phyloP scores from a whole-genome alignment of 2,329 filamentous ascomycete species.

The Capronia coronata region DNA sequence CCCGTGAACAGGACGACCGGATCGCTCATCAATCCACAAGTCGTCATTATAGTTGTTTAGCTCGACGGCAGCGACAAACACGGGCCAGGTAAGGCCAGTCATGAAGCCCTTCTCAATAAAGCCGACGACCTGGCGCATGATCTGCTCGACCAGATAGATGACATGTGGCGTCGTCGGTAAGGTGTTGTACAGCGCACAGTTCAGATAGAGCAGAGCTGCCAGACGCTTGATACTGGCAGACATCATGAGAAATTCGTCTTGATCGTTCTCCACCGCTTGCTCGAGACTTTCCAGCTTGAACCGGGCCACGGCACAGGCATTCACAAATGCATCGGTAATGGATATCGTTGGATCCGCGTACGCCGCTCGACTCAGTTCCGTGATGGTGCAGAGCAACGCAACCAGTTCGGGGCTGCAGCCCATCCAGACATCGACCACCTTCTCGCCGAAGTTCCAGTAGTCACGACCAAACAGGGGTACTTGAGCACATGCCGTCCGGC shows the following conservation, averaged over 20 bases:
- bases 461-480: conserved; percentile 5
- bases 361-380: conserved; percentile 2
- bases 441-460: conserved; percentile 9
- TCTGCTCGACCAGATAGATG: conserved; percentile 3
- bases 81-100: conserved; percentile 4
- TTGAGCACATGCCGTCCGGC: conserved; percentile 4
- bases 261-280: conserved; percentile 5
- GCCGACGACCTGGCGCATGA: background rate
- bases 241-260: conserved; percentile 4
- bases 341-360: conserved; percentile 4
- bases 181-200: conserved; percentile 5
- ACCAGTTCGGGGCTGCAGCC: conserved; percentile 6
- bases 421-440: conserved; percentile 8
- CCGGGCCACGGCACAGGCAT: conserved; percentile 2
- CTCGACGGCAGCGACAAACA: conserved; percentile 5
- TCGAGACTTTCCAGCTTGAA: conserved; percentile 7
- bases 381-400: conserved; percentile 8
- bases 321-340: conserved; percentile 5
- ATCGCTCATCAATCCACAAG: conserved; percentile 2
- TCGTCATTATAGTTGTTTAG: conserved; percentile 6
- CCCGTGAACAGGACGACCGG: background rate
- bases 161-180: conserved; percentile 2
- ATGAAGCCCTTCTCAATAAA: conserved; percentile 3
- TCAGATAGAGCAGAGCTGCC: conserved; percentile 3
- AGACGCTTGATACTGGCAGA: conserved; percentile 4